These are phyloP conservation scores for Rhododendron ovatum DNA, from an alignment of 148 eudicot species.

Conservation along the genomic window DNA sequence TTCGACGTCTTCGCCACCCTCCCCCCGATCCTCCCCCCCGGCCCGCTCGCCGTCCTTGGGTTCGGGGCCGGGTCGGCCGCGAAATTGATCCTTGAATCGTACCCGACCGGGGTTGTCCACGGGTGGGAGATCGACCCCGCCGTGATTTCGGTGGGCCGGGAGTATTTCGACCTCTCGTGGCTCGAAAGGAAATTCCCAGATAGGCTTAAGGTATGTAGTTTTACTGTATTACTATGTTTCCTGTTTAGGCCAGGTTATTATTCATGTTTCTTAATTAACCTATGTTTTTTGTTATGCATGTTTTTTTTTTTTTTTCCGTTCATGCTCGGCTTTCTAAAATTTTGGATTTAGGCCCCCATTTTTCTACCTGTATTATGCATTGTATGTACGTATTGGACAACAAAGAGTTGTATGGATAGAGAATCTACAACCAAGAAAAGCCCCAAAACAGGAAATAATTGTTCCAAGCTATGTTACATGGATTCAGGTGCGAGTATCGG, in stretches of 20 bases:
- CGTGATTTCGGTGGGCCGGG: conserved; percentile 62
- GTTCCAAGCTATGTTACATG: no score
- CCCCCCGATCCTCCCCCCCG: conserved; percentile 70
- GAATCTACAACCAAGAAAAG: no score
- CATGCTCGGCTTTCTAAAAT: no score
- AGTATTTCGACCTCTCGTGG: conserved; percentile 49
- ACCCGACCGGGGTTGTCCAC: conserved; percentile 51
- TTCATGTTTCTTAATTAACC: not conserved
- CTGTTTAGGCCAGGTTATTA: not conserved
- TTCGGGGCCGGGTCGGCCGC: conserved; percentile 92
- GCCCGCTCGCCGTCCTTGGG: conserved; percentile 71
- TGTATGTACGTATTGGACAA: no score
- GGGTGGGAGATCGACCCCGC: conserved; percentile 89
- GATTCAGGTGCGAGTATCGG: no score
- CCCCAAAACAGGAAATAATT: no score
- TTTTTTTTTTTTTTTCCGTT: no score
- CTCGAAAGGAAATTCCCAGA: conserved; percentile 39
- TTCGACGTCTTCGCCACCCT: conserved; percentile 84
- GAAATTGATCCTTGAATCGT: conserved; percentile 40
- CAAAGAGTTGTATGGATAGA: no score
- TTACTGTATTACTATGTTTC: no score
- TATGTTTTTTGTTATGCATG: not conserved
- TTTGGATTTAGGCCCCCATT: no score
- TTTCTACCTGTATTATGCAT: no score
- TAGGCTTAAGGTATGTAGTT: conserved; percentile 29